Conservation (phyloP, 2,329 filamentous ascomycete species). For the Parasarocladium wereldwijsianum region DNA sequence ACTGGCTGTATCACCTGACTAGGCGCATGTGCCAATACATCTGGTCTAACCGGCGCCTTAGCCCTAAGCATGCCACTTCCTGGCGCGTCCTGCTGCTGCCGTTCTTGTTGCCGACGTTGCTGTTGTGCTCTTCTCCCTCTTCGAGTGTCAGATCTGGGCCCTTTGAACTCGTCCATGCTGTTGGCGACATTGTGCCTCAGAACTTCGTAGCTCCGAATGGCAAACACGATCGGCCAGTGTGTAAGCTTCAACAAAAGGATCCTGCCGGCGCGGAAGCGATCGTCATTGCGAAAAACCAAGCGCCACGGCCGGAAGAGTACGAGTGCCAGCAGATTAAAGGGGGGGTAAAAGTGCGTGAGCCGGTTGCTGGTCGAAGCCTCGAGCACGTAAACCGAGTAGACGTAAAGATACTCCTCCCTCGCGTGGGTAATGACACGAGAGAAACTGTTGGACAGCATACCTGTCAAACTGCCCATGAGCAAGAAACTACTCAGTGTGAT, state of each 20-base stretch:
- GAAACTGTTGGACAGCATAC: conserved; percentile 65
- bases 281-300: conserved; percentile 49
- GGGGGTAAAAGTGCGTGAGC: conserved; percentile 55
- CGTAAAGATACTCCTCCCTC: conserved; percentile 64
- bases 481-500: conserved; percentile 66
- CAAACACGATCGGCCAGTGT: conserved; percentile 52
- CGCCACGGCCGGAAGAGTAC: conserved; percentile 58
- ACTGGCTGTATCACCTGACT: background rate
- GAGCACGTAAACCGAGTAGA: conserved; percentile 53
- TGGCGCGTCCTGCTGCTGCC: background rate
- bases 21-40: background rate
- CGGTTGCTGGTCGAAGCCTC: conserved; percentile 54
- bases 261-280: conserved; percentile 44
- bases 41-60: background rate
- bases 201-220: conserved; percentile 54
- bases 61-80: background rate
- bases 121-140: too few relatives aligned
- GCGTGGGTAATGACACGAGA: conserved; percentile 48
- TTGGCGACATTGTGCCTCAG: conserved; percentile 24
- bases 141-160: conserved; percentile 17
- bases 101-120: conserved; percentile 1
- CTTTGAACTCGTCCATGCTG: conserved; percentile 34
- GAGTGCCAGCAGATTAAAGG: conserved; percentile 61
- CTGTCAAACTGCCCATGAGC: conserved; percentile 63
- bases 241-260: conserved; percentile 49